Evolutionary conservation across 2,329 filamentous ascomycete genomes (phyloP).

Genomic region (Alternaria arbusti): DNA sequence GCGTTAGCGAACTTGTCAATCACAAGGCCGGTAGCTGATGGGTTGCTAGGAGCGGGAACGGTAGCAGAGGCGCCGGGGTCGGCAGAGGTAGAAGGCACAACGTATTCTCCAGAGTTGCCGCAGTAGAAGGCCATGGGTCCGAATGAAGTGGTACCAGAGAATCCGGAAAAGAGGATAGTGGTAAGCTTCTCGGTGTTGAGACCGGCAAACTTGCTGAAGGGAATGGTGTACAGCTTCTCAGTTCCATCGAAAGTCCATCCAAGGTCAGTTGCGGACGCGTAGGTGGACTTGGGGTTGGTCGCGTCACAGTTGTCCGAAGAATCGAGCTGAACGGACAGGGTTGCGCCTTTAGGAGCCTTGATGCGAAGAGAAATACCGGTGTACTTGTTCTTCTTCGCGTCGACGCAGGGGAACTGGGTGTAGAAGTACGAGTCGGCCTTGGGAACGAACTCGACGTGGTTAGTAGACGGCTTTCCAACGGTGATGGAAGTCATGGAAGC

Average conservation of each 20-base stretch:
- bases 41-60: conserved; percentile 58
- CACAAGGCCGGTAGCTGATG: conserved; percentile 57
- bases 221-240: conserved; percentile 65
- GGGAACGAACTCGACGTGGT: conserved; percentile 62
- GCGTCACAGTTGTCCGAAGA: conserved; percentile 56
- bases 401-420: conserved; percentile 62
- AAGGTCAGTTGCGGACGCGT: conserved; percentile 56
- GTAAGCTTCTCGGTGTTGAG: conserved; percentile 61
- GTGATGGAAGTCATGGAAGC: conserved; percentile 63
- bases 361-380: conserved; percentile 64
- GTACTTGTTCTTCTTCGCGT: conserved; percentile 57
- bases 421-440: conserved; percentile 62
- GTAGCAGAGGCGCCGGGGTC: conserved; percentile 54
- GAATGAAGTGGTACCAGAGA: conserved; percentile 57
- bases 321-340: conserved; percentile 60
- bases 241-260: conserved; percentile 67
- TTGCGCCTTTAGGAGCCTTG: conserved; percentile 60
- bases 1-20: conserved; percentile 66
- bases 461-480: conserved; percentile 53
- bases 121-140: conserved; percentile 67
- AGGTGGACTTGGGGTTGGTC: conserved; percentile 41
- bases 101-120: conserved; percentile 59
- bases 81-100: conserved; percentile 53
- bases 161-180: conserved; percentile 58
- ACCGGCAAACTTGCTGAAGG: conserved; percentile 60